Evolutionary conservation across 352 stramenopile genomes (phyloP).

Genomic region (Pythium monospermum): DNA sequence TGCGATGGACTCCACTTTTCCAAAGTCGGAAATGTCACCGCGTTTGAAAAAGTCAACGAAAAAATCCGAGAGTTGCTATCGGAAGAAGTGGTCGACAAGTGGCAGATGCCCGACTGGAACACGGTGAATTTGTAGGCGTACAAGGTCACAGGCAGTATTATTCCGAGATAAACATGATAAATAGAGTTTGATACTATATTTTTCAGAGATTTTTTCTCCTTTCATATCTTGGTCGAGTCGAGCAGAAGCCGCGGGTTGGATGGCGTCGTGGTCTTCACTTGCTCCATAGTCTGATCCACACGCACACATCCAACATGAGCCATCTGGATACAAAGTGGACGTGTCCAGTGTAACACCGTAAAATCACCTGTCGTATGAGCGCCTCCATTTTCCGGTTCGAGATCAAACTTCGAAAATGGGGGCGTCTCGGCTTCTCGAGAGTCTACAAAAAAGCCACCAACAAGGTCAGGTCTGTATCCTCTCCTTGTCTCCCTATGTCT

Average conservation of each 20-base stretch:
- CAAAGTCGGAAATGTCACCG: slow-evolving; percentile 13
- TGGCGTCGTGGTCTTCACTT: slow-evolving; percentile 38
- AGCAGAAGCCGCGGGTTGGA: slow-evolving; percentile 38
- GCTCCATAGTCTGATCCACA: slow-evolving; percentile 45
- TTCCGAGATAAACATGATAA: too few species aligned
- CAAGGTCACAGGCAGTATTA: too few species aligned
- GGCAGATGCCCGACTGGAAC: too few species aligned
- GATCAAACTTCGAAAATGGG: slow-evolving; percentile 62
- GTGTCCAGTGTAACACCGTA: neutral
- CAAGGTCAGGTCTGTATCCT: neutral
- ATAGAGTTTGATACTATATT: too few species aligned
- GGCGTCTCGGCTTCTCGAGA: slow-evolving; percentile 33
- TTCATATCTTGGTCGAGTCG: slow-evolving; percentile 20
- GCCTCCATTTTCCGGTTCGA: slow-evolving; percentile 56
- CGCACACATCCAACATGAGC: too few species aligned
- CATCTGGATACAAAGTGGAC: too few species aligned
- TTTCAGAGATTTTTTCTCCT: too few species aligned
- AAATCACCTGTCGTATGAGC: slow-evolving; percentile 39
- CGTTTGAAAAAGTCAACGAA: slow-evolving; percentile 12
- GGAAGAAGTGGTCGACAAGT: too few species aligned
- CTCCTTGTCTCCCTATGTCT: neutral
- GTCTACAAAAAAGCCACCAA: slow-evolving; percentile 18
- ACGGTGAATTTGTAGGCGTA: too few species aligned
- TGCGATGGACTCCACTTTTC: slow-evolving; percentile 22
- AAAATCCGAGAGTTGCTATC: too few species aligned